A percentile compares a stretch with the other conserved stretches of the same genome.
Conservation (phyloP, 345 rosid genomes). For the Erodium maritimum region DNA sequence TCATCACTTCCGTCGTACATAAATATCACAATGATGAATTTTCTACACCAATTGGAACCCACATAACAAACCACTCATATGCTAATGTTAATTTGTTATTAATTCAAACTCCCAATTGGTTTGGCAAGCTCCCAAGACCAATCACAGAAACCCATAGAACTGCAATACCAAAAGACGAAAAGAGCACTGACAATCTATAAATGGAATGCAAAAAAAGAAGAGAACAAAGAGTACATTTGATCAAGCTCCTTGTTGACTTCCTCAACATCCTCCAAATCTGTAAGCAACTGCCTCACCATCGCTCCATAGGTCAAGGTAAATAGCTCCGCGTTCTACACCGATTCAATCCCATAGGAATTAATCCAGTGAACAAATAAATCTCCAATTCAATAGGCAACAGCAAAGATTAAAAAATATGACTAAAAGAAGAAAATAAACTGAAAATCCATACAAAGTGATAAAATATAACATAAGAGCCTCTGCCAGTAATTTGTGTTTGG, state of each 20-base stretch:
- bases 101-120: too few species aligned
- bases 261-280: slow-evolving; percentile 2
- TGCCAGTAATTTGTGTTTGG: not conserved
- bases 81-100: too few species aligned
- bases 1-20: too few species aligned
- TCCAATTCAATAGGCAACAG: not conserved
- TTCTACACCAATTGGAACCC: too few species aligned
- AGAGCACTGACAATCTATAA: not conserved
- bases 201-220: not conserved
- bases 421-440: too few species aligned
- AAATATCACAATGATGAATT: too few species aligned
- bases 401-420: too few species aligned
- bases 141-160: not conserved
- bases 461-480: not conserved
- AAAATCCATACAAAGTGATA: not conserved
- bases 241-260: slow-evolving; percentile 5
- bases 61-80: too few species aligned
- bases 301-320: slow-evolving; percentile 3
- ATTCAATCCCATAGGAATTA: not conserved
- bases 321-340: slow-evolving; percentile 3
- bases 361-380: not conserved
- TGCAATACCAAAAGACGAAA: not conserved
- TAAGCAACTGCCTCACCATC: slow-evolving; percentile 3
- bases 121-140: too few species aligned
- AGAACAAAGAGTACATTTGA: not conserved